Percentiles rank a stretch among this genome's conserved stretches.
These are phyloP conservation scores for Blastocystis sp. DNA, from an alignment of 352 stramenopile genomes.

Conservation along the genomic window DNA sequence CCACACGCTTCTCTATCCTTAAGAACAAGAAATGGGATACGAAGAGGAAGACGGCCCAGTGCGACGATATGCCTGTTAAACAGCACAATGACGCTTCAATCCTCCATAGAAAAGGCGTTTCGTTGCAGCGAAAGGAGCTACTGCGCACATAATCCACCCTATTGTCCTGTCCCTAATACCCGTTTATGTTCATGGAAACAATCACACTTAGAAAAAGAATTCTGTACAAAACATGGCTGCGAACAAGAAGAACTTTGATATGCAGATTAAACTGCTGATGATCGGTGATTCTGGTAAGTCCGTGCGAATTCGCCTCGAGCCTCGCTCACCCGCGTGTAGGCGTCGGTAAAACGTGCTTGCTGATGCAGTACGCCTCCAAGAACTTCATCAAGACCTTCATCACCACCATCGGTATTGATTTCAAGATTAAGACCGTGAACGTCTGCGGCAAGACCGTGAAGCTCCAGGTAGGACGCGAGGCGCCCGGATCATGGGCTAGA, in stretches of 20 bases:
- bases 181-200: constrained; percentile 28
- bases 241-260: constrained; percentile 90
- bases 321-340: constrained; percentile 74
- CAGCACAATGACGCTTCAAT: neutral
- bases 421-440: constrained; percentile 88
- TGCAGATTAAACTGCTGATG: constrained; percentile 97
- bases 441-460: constrained; percentile 93
- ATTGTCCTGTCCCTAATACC: constrained; percentile 1
- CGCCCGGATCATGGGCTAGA: constrained; percentile 77
- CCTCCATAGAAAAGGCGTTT: neutral
- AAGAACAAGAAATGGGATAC: too few relatives aligned
- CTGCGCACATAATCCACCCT: neutral
- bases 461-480: constrained; percentile 80
- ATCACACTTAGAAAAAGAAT: constrained; percentile 8
- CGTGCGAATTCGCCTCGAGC: constrained; percentile 1
- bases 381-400: constrained; percentile 86
- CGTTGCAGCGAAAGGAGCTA: neutral
- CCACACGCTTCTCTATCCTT: too few relatives aligned
- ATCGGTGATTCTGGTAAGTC: constrained; percentile 90
- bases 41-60: neutral
- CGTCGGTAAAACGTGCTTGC: constrained; percentile 85
- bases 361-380: constrained; percentile 86
- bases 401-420: constrained; percentile 88
- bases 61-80: neutral
- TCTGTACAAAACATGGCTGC: constrained; percentile 80